Evolutionary conservation across 2,329 filamentous ascomycete species (phyloP).

Genomic region (Hypoxylon rubiginosum): DNA sequence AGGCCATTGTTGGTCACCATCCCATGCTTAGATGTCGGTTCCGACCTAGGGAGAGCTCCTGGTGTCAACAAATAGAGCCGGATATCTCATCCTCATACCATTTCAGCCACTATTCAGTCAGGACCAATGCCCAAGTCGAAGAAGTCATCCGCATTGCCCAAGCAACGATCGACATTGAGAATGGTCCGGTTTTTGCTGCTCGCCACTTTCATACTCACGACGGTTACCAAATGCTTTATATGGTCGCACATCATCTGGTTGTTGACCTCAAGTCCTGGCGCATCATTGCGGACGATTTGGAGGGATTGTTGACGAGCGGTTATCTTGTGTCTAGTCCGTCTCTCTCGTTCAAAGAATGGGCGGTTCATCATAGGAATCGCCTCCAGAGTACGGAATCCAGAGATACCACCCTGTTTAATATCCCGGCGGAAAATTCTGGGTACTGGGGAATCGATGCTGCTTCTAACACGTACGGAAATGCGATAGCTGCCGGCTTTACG

Average conservation of each 20-base stretch:
- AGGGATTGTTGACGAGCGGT: conserved; percentile 62
- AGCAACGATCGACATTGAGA: conserved; percentile 61
- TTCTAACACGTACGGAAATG: conserved; percentile 62
- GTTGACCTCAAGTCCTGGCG: conserved; percentile 66
- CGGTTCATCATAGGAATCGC: conserved; percentile 59
- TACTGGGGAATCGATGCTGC: conserved; percentile 63
- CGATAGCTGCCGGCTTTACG: conserved; percentile 58
- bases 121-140: conserved; percentile 58
- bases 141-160: conserved; percentile 59
- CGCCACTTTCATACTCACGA: conserved; percentile 62
- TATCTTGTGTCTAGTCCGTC: conserved; percentile 60
- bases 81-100: conserved; percentile 59
- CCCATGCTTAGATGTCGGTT: conserved; percentile 66
- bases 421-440: conserved; percentile 56
- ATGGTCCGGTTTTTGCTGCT: conserved; percentile 65
- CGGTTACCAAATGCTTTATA: conserved; percentile 62
- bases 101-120: conserved; percentile 59
- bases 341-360: conserved; percentile 65
- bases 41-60: conserved; percentile 54
- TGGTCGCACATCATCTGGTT: conserved; percentile 66
- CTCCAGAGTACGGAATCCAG: conserved; percentile 49
- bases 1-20: conserved; percentile 64
- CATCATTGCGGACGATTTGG: conserved; percentile 63
- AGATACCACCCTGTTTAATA: conserved; percentile 56
- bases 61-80: conserved; percentile 62